Evolutionary conservation across 805 yeast genomes (phyloP).

Genomic region (Wilhelminamyces savonicus): DNA sequence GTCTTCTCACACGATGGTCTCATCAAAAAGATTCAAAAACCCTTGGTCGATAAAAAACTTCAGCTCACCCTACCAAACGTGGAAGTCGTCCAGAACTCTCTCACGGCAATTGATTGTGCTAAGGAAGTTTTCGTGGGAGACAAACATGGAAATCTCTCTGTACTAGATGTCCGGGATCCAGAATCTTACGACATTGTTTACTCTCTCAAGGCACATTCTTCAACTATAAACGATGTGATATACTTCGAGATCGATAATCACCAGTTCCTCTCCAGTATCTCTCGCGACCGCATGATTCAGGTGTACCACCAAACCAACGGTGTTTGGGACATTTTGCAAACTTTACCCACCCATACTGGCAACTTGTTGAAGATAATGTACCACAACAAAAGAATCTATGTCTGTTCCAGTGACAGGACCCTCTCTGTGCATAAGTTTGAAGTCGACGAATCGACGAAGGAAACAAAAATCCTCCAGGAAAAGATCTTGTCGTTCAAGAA

Average conservation of each 20-base stretch:
- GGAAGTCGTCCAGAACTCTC: slow-evolving; percentile 32
- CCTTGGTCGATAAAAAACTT: slow-evolving; percentile 7
- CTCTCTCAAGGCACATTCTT: slow-evolving; percentile 44
- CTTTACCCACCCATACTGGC: slow-evolving; percentile 54
- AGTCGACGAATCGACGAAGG: slow-evolving; percentile 8
- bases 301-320: slow-evolving; percentile 27
- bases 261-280: slow-evolving; percentile 40
- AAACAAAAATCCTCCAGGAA: slow-evolving; percentile 23
- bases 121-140: slow-evolving; percentile 40
- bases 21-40: slow-evolving; percentile 26
- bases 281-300: slow-evolving; percentile 62
- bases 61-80: slow-evolving; percentile 14
- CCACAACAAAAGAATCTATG: slow-evolving; percentile 30
- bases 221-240: slow-evolving; percentile 41
- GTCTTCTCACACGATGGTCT: slow-evolving; percentile 40
- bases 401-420: slow-evolving; percentile 59
- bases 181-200: slow-evolving; percentile 10
- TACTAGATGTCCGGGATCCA: slow-evolving; percentile 15
- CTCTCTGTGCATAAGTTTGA: slow-evolving; percentile 45
- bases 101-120: slow-evolving; percentile 35
- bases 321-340: slow-evolving; percentile 51
- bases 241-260: slow-evolving; percentile 21
- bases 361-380: slow-evolving; percentile 37
- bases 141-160: slow-evolving; percentile 37
- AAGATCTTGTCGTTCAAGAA: slow-evolving; percentile 46